These are phyloP conservation scores for Albatrellus ellisii DNA, from an alignment of 768 basidiomycete species.

Conservation along the genomic window DNA sequence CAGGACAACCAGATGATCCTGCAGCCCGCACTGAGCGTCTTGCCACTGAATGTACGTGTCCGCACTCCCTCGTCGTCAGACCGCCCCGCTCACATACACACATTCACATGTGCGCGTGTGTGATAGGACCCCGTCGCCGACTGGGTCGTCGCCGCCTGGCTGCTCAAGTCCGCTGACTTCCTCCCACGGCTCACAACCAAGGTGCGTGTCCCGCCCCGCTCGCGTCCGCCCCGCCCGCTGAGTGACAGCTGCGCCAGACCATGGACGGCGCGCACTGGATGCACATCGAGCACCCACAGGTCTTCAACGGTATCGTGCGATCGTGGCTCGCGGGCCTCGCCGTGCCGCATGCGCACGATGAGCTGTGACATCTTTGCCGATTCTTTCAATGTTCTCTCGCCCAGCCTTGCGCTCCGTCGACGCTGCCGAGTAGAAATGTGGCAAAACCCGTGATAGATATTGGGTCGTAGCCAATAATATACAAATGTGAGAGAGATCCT, in stretches of 20 bases:
- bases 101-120: no score
- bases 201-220: conserved; percentile 16
- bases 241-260: conserved; percentile 20
- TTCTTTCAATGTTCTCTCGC: no score
- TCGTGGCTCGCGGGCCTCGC: conserved; percentile 33
- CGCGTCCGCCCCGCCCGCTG: background rate
- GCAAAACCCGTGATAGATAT: no score
- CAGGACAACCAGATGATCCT: conserved; percentile 32
- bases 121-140: conserved; percentile 36
- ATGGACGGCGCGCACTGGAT: conserved; percentile 53
- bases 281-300: conserved; percentile 44
- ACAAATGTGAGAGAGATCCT: no score
- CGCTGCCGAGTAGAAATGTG: no score
- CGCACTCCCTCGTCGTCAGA: background rate
- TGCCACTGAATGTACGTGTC: conserved; percentile 24
- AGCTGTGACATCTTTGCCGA: no score
- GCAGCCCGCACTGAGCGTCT: conserved; percentile 27
- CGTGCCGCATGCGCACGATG: no score
- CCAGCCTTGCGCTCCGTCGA: no score
- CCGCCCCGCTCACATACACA: no score
- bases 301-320: conserved; percentile 37
- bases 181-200: conserved; percentile 23
- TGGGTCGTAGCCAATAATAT: no score
- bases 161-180: conserved; percentile 18
- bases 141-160: conserved; percentile 23